phyloP scores from a whole-genome alignment of 257 asterid genomes.

The Plantago elongata region DNA sequence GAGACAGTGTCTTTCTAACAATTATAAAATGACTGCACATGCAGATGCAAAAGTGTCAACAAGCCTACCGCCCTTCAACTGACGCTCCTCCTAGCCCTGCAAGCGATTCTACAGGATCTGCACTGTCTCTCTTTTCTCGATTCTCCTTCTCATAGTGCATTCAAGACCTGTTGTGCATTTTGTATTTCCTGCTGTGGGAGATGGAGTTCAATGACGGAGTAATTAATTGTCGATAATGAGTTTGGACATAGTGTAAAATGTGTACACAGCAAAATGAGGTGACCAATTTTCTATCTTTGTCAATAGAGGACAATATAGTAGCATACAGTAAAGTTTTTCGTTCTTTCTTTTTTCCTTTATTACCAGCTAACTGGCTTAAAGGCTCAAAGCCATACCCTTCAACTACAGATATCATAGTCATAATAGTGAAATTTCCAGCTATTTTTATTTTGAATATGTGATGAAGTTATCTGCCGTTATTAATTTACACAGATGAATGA shows the following conservation, averaged over 20 bases:
- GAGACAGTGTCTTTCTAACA: slow-evolving; percentile 5
- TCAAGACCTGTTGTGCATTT: slow-evolving; percentile 1
- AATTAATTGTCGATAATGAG: slow-evolving; percentile 6
- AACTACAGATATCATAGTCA: no score
- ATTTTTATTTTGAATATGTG: no score
- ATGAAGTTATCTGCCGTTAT: no score
- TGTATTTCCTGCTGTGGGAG: not conserved
- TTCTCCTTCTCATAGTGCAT: slow-evolving; percentile 60
- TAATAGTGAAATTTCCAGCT: no score
- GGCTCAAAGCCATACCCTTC: no score
- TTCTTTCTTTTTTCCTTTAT: no score
- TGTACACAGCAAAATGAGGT: not conserved
- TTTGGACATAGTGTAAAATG: slow-evolving; percentile 4
- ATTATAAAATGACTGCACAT: slow-evolving; percentile 1
- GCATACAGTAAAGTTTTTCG: no score
- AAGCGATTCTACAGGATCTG: slow-evolving; percentile 53
- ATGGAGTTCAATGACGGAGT: not conserved
- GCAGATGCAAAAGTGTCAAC: slow-evolving; percentile 88
- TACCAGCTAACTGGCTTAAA: no score
- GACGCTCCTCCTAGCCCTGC: slow-evolving; percentile 66
- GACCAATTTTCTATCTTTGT: not conserved
- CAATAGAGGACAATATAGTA: not conserved
- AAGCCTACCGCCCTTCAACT: slow-evolving; percentile 56
- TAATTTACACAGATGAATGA: no score
- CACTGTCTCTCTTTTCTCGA: slow-evolving; percentile 77